Conservation (phyloP, 129 eudicot genomes). For the Flaveria linearis region DNA sequence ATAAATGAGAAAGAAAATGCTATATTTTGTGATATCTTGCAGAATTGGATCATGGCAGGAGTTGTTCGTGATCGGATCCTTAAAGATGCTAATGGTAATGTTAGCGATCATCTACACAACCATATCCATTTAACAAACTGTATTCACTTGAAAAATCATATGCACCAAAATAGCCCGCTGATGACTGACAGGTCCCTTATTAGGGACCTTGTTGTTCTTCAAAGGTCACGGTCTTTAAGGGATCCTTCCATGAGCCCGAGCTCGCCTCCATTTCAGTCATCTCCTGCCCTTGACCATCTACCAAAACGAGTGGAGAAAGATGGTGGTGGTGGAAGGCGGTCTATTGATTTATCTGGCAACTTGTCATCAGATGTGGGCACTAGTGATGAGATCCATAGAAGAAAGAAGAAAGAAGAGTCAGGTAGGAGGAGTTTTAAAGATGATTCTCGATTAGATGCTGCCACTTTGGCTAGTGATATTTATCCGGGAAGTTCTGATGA, state of each 20-base stretch:
- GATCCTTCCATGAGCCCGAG: slow-evolving; percentile 78
- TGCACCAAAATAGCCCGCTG: slow-evolving; percentile 84
- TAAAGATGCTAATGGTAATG: slow-evolving; percentile 86
- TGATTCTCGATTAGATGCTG: slow-evolving; percentile 45
- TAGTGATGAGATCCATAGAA: slow-evolving; percentile 41
- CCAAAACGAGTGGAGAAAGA: slow-evolving; percentile 47
- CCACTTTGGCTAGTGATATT: slow-evolving; percentile 38
- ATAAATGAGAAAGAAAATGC: slow-evolving; percentile 38
- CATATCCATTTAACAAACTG: slow-evolving; percentile 95
- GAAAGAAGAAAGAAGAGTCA: slow-evolving; percentile 54
- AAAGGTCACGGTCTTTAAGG: slow-evolving; percentile 74
- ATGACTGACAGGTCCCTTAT: slow-evolving; percentile 71
- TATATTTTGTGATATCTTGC: slow-evolving; percentile 32
- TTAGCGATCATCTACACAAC: slow-evolving; percentile 76
- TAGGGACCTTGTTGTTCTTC: slow-evolving; percentile 91
- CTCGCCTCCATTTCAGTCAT: slow-evolving; percentile 79
- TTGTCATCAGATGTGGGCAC: slow-evolving; percentile 43
- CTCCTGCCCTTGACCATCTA: slow-evolving; percentile 52
- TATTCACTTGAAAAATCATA: slow-evolving; percentile 94
- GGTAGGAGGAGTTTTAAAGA: slow-evolving; percentile 41
- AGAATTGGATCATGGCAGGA: slow-evolving; percentile 76
- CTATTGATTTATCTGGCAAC: slow-evolving; percentile 47
- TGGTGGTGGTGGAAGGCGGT: slow-evolving; percentile 47
- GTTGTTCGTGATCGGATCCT: slow-evolving; percentile 86
- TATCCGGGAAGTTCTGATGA: slow-evolving; percentile 46